These are phyloP conservation scores for Microcyclospora tardicrescens DNA, from an alignment of 2,329 filamentous ascomycete genomes.

Conservation along the genomic window DNA sequence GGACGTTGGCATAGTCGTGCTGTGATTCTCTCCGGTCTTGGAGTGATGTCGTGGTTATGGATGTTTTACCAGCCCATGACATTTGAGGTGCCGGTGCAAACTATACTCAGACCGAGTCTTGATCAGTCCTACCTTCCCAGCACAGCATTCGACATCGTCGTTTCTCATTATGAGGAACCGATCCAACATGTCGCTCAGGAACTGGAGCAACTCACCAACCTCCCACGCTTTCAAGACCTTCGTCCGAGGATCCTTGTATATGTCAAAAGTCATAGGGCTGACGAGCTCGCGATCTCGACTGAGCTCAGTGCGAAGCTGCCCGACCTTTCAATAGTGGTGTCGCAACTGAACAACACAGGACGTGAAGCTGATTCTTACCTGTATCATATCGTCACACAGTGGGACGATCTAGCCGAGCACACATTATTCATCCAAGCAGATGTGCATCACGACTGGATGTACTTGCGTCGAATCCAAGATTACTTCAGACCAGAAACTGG, in stretches of 20 bases:
- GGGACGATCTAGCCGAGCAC: conserved; percentile 32
- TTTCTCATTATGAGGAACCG: conserved; percentile 2
- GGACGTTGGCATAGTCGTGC: neutral
- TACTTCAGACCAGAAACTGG: conserved; percentile 31
- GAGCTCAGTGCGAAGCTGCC: neutral
- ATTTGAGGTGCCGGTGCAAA: neutral
- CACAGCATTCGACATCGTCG: conserved; percentile 1
- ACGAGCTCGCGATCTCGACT: neutral
- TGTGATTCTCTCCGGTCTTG: neutral
- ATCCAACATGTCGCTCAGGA: neutral
- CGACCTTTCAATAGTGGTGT: neutral
- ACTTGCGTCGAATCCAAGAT: conserved; percentile 25
- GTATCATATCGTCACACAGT: conserved; percentile 32
- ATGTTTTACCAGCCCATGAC: neutral
- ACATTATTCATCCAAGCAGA: conserved; percentile 38
- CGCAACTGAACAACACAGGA: conserved; percentile 27
- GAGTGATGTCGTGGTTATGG: neutral
- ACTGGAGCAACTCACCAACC: neutral
- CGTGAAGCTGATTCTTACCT: conserved; percentile 36
- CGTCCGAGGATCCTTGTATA: conserved; percentile 2
- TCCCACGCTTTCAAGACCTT: neutral
- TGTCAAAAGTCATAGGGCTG: no score
- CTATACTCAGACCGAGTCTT: no score
- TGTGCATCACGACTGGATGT: conserved; percentile 26
- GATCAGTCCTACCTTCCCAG: neutral